Evolutionary conservation across 805 yeast species (phyloP), one percentile per base, ranked within the genome.

Genomic region (Myxozyma neotropica): DNA sequence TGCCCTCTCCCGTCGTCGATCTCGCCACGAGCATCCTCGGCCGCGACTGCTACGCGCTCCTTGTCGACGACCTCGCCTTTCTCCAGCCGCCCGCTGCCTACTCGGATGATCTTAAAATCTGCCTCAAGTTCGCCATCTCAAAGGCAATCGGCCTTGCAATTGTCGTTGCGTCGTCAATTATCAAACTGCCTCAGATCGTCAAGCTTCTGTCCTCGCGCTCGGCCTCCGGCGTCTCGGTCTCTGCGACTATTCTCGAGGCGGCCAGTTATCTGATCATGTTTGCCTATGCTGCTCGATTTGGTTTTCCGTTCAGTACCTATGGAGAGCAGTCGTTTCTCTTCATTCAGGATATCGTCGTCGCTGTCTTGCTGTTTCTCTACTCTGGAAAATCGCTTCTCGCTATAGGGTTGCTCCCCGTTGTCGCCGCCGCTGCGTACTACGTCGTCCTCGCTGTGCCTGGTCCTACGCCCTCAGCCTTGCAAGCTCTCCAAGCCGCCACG

Each of bases 161-260:
- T 33, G 71, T 77, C 40, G 64, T 70, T 1, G 68, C 73, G 48
- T 72, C 79, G 1, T 71, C 78, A 1, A 65, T 76, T 21, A 73
- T 76, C 40, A 77, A 77, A 59, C 62, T 78, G 0, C 81, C 81
- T 6, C 80, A 78, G 65, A 73, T 78, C 48, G n/a, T 70, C 10
- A 67, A 71, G 44, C 69, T 78, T 36, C 40, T 77, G 24, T 53
- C 63, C 17, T 65, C 73, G 8, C 55, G 64, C 10, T 73, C 77
- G 2, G 75, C 74, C 10, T 66, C 53, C 2, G 80, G 80, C 4
- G 61, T 78, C 15, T 76, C 79, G 3, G 63, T 74, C 39, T 33
- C 66, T 15, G 67, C 73, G 45, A 71, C 68, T 45, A 44, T 72
- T 7, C 67, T 78, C 38, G 80, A 78, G 61, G 71, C 76, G 2